phyloP scores from a whole-genome alignment of 345 rosid species.

The Brassica cretica region DNA sequence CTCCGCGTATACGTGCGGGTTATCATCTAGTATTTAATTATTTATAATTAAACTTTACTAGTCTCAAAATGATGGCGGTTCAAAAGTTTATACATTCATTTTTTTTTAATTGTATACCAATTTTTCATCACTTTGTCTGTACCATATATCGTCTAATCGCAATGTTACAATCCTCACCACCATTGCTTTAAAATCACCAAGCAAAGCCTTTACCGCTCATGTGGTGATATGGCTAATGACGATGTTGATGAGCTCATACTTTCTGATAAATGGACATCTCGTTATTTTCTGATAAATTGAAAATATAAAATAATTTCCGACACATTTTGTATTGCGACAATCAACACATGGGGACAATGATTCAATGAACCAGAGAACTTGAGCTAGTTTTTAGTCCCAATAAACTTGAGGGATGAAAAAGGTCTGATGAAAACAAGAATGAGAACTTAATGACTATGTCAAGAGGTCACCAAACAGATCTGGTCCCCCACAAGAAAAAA shows the following conservation, averaged over 20 bases:
- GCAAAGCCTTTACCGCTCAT: not conserved
- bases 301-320: not conserved
- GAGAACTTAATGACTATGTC: conserved; percentile 29
- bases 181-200: not conserved
- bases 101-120: not conserved
- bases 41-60: too few relatives aligned
- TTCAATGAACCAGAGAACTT: not conserved
- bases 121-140: not conserved
- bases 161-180: not conserved
- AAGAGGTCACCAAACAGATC: conserved; percentile 27
- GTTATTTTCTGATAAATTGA: not conserved
- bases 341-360: conserved; percentile 10
- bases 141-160: not conserved
- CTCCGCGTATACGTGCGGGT: too few relatives aligned
- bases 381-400: not conserved
- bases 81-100: not conserved
- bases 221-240: not conserved
- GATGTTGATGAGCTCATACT: not conserved
- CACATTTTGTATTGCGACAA: conserved; percentile 8
- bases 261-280: not conserved
- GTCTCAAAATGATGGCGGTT: not conserved
- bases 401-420: not conserved
- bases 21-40: too few relatives aligned
- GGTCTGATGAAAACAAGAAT: conserved; percentile 20
- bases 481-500: conserved; percentile 40